These are phyloP conservation scores for Aegilops sharonensis DNA, from an alignment of 176 grass and related monocot genomes.

Conservation along the genomic window DNA sequence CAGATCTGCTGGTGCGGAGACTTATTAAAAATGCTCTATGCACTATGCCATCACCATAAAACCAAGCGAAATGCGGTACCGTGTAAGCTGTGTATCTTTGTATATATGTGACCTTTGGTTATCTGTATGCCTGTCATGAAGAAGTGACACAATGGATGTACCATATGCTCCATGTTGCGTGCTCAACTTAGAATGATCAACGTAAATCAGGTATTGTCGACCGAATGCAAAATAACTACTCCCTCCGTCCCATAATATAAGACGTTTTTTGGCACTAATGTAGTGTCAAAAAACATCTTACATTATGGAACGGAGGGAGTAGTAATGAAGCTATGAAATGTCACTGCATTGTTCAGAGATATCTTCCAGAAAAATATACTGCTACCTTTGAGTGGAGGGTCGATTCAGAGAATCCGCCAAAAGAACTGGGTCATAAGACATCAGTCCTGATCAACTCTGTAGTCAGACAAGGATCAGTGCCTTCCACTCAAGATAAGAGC, in stretches of 20 bases:
- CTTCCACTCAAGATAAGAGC: too few species aligned
- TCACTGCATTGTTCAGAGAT: neutral
- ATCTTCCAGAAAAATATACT: neutral
- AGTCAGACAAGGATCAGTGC: neutral
- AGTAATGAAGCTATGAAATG: neutral
- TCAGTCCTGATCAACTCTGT: neutral
- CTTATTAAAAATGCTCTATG: conserved; percentile 37
- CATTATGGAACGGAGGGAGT: too few species aligned
- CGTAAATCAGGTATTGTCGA: neutral
- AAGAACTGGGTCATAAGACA: too few species aligned
- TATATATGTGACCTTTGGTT: neutral
- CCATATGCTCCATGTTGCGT: neutral
- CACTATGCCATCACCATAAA: neutral
- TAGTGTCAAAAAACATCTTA: too few species aligned
- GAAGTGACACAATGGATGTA: neutral
- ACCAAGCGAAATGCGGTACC: neutral
- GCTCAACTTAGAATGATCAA: neutral
- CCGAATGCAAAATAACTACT: neutral
- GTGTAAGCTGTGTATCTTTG: neutral
- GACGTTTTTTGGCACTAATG: too few species aligned
- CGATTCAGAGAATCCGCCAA: too few species aligned
- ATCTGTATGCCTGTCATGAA: neutral
- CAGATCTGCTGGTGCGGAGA: conserved; percentile 45
- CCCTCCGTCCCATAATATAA: too few species aligned
- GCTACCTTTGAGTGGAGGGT: too few species aligned